phyloP scores from a whole-genome alignment of 306 rosid species.

The Malus sieversii region DNA sequence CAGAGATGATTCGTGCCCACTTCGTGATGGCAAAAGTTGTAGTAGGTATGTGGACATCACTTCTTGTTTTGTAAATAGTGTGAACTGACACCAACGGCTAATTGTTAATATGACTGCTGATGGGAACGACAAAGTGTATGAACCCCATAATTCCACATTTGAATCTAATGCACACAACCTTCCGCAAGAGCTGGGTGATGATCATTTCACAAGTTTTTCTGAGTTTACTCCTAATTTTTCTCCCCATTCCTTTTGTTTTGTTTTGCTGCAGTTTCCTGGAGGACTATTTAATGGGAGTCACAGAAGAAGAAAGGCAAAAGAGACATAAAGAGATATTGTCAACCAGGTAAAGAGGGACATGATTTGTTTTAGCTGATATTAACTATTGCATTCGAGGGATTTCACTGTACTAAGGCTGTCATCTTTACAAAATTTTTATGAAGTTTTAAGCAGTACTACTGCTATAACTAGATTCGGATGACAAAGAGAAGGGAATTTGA shows the following conservation, averaged over 20 bases:
- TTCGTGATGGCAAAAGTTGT: constrained; percentile 95
- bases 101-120: background rate
- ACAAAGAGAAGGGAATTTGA: too few relatives aligned
- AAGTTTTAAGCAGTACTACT: too few relatives aligned
- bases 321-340: too few relatives aligned
- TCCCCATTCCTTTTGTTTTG: background rate
- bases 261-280: constrained; percentile 49
- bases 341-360: too few relatives aligned
- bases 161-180: background rate
- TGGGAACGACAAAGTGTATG: background rate
- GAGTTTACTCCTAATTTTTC: background rate
- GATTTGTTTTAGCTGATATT: too few relatives aligned
- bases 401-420: too few relatives aligned
- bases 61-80: background rate
- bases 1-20: constrained; percentile 92
- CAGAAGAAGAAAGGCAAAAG: constrained; percentile 70
- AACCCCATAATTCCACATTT: background rate
- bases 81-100: too few relatives aligned
- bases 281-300: constrained; percentile 61
- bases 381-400: too few relatives aligned
- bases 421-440: too few relatives aligned
- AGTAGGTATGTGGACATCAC: constrained; percentile 49
- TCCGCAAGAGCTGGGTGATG: background rate
- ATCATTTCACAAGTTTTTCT: background rate
- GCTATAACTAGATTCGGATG: too few relatives aligned